A percentile compares a stretch with the other conserved stretches of the same genome.
phyloP scores from a whole-genome alignment of 345 rosid genomes.

The Alliaria petiolata region DNA sequence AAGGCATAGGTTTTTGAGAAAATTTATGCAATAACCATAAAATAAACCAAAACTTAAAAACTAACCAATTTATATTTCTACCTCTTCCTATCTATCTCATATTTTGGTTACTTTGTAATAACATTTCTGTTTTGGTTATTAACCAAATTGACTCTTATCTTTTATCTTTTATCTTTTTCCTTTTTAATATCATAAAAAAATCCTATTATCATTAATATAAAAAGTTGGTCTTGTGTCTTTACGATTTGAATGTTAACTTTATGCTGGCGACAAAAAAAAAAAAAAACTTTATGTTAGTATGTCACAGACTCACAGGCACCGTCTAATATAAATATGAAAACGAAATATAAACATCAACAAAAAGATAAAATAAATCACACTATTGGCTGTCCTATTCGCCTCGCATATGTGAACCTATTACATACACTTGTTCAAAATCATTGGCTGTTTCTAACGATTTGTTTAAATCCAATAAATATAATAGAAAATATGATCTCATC shows the following conservation, averaged over 20 bases:
- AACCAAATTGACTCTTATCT: too few species aligned
- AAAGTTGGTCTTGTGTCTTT: not conserved
- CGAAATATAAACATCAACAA: not conserved
- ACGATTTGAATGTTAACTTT: constrained; percentile 16
- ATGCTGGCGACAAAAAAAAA: not conserved
- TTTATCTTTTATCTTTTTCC: not conserved
- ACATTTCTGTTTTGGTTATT: too few species aligned
- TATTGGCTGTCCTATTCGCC: constrained; percentile 18
- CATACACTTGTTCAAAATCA: constrained; percentile 14
- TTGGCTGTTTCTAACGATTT: constrained; percentile 12
- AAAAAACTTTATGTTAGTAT: not conserved
- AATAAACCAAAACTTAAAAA: too few species aligned
- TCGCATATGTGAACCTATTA: not conserved
- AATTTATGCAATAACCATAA: too few species aligned
- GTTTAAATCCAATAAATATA: not conserved
- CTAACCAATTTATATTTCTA: too few species aligned
- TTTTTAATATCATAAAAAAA: too few species aligned
- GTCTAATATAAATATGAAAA: not conserved
- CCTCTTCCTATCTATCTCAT: too few species aligned
- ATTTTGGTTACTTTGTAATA: too few species aligned
- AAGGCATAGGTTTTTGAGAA: not conserved
- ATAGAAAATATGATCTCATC: not conserved
- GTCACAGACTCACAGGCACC: not conserved
- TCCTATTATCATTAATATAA: not conserved
- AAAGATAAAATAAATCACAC: not conserved